These are phyloP conservation scores for Stylonectria norvegica DNA, from an alignment of 2,329 filamentous ascomycete genomes.

Conservation along the genomic window DNA sequence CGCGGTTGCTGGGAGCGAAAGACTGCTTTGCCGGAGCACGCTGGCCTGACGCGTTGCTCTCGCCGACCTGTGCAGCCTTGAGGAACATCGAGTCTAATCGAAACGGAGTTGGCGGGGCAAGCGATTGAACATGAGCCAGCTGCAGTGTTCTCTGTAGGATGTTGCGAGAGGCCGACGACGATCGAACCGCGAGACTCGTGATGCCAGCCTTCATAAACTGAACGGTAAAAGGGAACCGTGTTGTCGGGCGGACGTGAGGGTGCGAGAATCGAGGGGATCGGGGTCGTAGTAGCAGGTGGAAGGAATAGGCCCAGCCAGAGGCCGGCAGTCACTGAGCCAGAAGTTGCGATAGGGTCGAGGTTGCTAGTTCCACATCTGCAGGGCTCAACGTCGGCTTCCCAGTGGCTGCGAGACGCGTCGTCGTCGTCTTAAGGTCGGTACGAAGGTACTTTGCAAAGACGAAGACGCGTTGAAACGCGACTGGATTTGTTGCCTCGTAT, in stretches of 20 bases:
- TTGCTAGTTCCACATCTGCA: too few species aligned
- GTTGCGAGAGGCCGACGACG: conserved; percentile 35
- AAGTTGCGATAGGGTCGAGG: neutral
- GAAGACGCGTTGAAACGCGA: neutral
- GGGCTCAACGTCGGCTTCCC: conserved; percentile 6
- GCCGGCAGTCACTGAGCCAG: neutral
- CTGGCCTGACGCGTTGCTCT: conserved; percentile 36
- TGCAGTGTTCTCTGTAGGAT: conserved; percentile 23
- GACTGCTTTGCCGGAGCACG: conserved; percentile 45
- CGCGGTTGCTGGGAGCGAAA: conserved; percentile 56
- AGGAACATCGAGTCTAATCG: conserved; percentile 33
- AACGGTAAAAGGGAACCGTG: too few species aligned
- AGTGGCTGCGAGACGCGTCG: conserved; percentile 17
- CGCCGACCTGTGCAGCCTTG: conserved; percentile 35
- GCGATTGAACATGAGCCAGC: conserved; percentile 24
- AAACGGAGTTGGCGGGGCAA: conserved; percentile 11
- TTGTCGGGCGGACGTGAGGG: too few species aligned
- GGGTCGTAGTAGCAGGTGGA: too few species aligned
- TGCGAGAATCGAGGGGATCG: neutral
- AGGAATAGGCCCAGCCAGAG: neutral
- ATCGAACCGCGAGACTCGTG: conserved; percentile 30
- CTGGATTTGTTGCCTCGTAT: neutral
- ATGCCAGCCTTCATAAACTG: conserved; percentile 37
- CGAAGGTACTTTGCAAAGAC: too few species aligned
- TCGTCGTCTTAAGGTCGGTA: conserved; percentile 5